Base-by-base conservation (phyloP, 2,329 filamentous ascomycete genomes). In the Penicillium hordei region DNA sequence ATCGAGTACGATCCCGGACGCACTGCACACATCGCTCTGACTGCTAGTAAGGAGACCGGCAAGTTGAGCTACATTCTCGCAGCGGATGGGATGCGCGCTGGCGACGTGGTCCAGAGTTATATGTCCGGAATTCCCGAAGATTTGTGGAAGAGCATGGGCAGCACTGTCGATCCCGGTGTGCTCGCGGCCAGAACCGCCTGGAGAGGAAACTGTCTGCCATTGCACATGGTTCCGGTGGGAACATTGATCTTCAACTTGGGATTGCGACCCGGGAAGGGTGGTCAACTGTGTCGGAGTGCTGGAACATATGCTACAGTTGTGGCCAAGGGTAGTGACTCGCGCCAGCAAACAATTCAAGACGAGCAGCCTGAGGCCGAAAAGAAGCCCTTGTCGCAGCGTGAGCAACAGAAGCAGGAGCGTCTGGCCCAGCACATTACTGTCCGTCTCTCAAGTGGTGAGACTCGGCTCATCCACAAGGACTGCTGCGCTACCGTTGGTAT, bases 1-100 rank as follows among this genome's bases (percentile, higher is more conserved):
- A 93, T 99, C 70, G 94, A 99, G 75, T 93, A 97, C 75, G 95
- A 99, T 69, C 94, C 94, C 0, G 91, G 91, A 64, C 89, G 94
- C 51, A 96, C 87, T 68, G 91, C 93, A 15, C 94, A 99, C 73
- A 93, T 99, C 75, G 94, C 94, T 6, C 82, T 99, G 55, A 71
- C 97, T 48, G 92, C 86, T 49, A 87, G 89, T 68, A 80, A 91
- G 63, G 83, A 86, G 48, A 93, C 89, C 0, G 84, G 86, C 13
- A 84, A 83, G 65, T 88, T 94, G 78, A 91, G 88, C 64, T 99
- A 99, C 75, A 96, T 99, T 63, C 82, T 99, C 58, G 94, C 94
- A n/a, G 86, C 94, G 0, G 94, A 99, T 67, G 94, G 94, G 12
- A 89, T 97, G 86, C 83, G 93, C 61, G 90, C 90, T 5, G 95